Evolutionary conservation across 768 basidiomycete genomes (phyloP).

Genomic region (Calocera viscosa): DNA sequence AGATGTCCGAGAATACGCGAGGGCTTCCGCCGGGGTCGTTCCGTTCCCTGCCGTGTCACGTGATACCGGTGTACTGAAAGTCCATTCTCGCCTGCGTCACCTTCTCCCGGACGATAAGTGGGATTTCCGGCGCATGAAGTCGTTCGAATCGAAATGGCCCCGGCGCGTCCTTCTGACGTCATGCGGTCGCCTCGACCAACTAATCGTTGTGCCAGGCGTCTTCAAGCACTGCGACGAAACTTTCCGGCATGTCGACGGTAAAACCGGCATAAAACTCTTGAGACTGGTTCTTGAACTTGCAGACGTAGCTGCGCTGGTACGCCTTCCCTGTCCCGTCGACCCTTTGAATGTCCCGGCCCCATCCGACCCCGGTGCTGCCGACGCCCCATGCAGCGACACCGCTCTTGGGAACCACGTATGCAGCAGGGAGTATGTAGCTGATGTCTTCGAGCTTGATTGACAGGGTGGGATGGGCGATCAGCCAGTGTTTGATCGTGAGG

Average conservation of each 20-base stretch:
- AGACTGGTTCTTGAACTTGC: not conserved
- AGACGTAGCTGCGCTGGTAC: not conserved
- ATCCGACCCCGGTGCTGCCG: not conserved
- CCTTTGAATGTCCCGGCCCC: not conserved
- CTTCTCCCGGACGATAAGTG: too few relatives aligned
- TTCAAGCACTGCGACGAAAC: not conserved
- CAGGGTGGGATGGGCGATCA: not conserved
- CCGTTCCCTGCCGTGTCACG: not conserved
- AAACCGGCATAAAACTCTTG: not conserved
- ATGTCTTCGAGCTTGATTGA: not conserved
- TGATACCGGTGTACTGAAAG: not conserved
- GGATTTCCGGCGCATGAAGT: not conserved
- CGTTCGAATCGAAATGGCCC: too few relatives aligned
- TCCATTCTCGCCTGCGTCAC: not conserved
- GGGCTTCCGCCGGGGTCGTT: not conserved
- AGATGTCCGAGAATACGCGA: not conserved
- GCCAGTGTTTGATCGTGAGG: not conserved
- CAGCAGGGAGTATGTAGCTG: not conserved
- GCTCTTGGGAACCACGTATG: not conserved
- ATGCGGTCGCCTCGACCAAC: not conserved
- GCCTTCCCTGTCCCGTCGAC: not conserved
- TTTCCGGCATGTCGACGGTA: not conserved
- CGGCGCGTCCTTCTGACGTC: not conserved
- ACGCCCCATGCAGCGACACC: not conserved
- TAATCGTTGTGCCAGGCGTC: not conserved